Evolutionary conservation across 2,329 filamentous ascomycete genomes (phyloP).

Genomic region (Fusarium ramigenum): DNA sequence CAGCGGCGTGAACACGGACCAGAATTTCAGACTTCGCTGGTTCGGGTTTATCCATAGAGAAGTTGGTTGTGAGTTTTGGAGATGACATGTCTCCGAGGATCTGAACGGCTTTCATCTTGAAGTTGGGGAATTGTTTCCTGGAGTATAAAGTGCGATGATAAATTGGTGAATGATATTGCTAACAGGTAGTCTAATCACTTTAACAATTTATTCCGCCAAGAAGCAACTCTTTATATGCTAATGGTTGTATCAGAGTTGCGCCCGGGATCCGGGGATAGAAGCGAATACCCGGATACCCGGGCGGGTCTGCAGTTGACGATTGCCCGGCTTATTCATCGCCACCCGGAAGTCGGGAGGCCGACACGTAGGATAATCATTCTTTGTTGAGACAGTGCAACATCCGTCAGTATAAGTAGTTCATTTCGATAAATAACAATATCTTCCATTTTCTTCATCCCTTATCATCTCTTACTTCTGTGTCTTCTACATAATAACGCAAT

Average conservation of each 20-base stretch:
- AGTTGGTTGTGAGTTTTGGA: slow-evolving; percentile 28
- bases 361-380: not conserved
- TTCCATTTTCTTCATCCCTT: no score
- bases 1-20: slow-evolving; percentile 46
- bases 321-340: no score
- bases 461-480: fast-evolving
- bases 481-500: no score
- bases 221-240: not conserved
- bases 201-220: no score
- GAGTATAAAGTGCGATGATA: fast-evolving
- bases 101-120: slow-evolving; percentile 48
- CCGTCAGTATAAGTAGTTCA: not conserved
- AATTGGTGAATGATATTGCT: fast-evolving
- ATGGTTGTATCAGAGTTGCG: fast-evolving
- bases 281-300: slow-evolving; percentile 5
- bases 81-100: slow-evolving; percentile 39
- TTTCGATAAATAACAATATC: no score
- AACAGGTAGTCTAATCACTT: no score
- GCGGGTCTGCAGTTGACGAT: not conserved
- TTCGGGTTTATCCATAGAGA: slow-evolving; percentile 24
- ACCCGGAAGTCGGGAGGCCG: not conserved
- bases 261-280: no score
- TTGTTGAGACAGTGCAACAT: fast-evolving
- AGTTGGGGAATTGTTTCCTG: no score
- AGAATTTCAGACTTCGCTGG: slow-evolving; percentile 39